These are phyloP conservation scores for Stachybotrys chlorohalonatus DNA, from an alignment of 2,329 filamentous ascomycete species.

Conservation along the genomic window DNA sequence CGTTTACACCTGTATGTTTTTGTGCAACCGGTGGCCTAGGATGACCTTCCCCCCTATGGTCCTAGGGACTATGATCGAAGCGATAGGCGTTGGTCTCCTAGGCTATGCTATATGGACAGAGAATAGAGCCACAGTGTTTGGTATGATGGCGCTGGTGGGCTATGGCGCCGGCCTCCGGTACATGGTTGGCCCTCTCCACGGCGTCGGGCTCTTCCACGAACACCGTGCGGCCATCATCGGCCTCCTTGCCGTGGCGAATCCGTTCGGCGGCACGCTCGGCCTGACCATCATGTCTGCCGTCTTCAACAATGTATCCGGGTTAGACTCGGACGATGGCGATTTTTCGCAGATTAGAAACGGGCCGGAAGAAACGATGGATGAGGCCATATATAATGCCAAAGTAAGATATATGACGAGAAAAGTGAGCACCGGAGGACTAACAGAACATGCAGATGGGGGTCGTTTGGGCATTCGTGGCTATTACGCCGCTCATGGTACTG, in stretches of 20 bases:
- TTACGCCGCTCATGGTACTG: constrained; percentile 47
- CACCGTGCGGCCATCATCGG: constrained; percentile 50
- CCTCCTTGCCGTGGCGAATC: constrained; percentile 48
- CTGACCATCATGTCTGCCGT: constrained; percentile 61
- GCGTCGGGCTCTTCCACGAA: constrained; percentile 50
- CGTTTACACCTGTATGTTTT: constrained; percentile 45
- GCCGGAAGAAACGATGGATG: constrained; percentile 3
- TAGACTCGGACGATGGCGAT: constrained; percentile 12
- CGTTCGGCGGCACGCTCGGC: constrained; percentile 55
- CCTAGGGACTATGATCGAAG: constrained; percentile 45
- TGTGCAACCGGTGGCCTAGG: constrained; percentile 52
- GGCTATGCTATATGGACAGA: constrained; percentile 45
- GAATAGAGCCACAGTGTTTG: constrained; percentile 43
- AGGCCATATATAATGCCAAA: constrained; percentile 17
- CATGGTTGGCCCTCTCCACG: constrained; percentile 56
- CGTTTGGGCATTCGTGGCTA: constrained; percentile 55
- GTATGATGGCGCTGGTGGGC: constrained; percentile 57
- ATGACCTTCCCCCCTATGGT: constrained; percentile 53
- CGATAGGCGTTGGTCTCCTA: constrained; percentile 48
- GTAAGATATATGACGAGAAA: constrained; percentile 3
- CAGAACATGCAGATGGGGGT: constrained; percentile 35
- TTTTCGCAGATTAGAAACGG: constrained; percentile 13
- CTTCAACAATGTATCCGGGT: constrained; percentile 48
- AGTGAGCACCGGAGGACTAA: not conserved
- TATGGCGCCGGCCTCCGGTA: constrained; percentile 55